These are phyloP conservation scores for Nicotiana paniculata DNA, from an alignment of 257 asterid genomes.

Conservation along the genomic window DNA sequence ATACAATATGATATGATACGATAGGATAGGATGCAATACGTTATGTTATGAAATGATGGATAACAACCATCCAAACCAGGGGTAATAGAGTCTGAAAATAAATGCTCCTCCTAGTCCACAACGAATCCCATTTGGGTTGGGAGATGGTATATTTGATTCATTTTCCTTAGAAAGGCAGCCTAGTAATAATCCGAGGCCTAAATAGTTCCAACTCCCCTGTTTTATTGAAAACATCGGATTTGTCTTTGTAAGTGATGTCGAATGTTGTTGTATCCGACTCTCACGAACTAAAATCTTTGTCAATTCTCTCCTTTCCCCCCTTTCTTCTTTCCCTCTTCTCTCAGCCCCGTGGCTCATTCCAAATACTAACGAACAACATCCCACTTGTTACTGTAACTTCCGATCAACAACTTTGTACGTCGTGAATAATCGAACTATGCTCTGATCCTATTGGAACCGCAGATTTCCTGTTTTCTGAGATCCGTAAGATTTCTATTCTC, in stretches of 20 bases:
- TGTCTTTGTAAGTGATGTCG: not conserved
- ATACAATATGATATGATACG: no score
- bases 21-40: no score
- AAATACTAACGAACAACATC: not conserved
- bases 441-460: not conserved
- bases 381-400: not conserved
- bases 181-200: not conserved
- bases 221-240: slow-evolving; percentile 4
- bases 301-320: not conserved
- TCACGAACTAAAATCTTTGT: not conserved
- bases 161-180: not conserved
- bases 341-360: not conserved
- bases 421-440: not conserved
- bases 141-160: not conserved
- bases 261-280: not conserved
- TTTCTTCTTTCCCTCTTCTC: no score
- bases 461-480: not conserved
- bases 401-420: not conserved
- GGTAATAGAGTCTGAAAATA: not conserved
- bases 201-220: not conserved
- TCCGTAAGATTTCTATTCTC: not conserved
- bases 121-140: not conserved
- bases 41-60: no score
- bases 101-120: not conserved
- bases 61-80: no score